Conservation (phyloP, 345 rosid genomes). For the Euphorbia peplus region DNA sequence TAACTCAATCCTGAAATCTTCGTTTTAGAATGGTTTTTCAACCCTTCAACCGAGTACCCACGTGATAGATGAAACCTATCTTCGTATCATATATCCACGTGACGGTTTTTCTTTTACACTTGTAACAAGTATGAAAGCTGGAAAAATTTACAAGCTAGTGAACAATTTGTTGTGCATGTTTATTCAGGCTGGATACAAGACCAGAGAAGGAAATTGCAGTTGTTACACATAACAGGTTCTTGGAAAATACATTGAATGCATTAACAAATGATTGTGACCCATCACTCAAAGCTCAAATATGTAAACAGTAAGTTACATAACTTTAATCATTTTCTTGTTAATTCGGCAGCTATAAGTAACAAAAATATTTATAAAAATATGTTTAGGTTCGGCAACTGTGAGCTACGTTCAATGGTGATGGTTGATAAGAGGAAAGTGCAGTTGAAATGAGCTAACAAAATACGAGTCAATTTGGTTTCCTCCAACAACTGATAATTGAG, state of each 20-base stretch:
- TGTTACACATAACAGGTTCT: constrained; percentile 68
- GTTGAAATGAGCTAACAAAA: not conserved
- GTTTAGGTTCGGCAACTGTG: constrained; percentile 55
- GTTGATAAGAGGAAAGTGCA: constrained; percentile 36
- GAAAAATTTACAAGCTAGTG: too few species aligned
- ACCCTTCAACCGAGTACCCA: too few species aligned
- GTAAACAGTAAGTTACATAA: constrained; percentile 31
- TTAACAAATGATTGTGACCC: constrained; percentile 41
- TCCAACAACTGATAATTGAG: too few species aligned
- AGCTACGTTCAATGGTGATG: constrained; percentile 48
- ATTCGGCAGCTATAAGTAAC: too few species aligned
- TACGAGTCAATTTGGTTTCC: too few species aligned
- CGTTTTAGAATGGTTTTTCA: too few species aligned
- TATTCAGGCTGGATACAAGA: constrained; percentile 62
- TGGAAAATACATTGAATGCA: constrained; percentile 45
- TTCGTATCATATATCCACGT: too few species aligned
- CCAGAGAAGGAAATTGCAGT: constrained; percentile 80
- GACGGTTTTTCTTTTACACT: too few species aligned
- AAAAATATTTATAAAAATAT: not conserved
- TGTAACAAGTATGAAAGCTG: too few species aligned
- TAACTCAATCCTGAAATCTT: too few species aligned
- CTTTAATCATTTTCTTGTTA: not conserved
- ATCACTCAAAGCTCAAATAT: constrained; percentile 19
- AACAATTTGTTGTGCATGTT: not conserved
- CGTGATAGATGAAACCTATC: too few species aligned